Evolutionary conservation across 106 monocot genomes (phyloP).

Genomic region (Posidonia australis): DNA sequence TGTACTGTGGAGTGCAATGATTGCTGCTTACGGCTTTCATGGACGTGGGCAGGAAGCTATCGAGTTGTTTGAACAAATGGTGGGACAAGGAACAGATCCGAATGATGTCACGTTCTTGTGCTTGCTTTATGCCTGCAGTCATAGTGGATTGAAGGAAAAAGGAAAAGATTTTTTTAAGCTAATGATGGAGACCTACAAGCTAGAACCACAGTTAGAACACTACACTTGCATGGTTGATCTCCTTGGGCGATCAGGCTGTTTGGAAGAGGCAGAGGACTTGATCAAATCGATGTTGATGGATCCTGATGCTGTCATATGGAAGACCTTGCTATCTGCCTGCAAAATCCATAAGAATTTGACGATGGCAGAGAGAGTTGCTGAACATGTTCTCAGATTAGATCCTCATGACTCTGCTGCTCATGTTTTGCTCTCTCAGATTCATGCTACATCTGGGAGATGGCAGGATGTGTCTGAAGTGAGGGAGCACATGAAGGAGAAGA

Average conservation of each 20-base stretch:
- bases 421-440: constrained; percentile 53
- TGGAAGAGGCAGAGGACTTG: constrained; percentile 51
- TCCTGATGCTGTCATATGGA: constrained; percentile 67
- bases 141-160: constrained; percentile 56
- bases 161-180: constrained; percentile 41
- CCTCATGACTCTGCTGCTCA: constrained; percentile 60
- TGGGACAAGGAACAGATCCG: constrained; percentile 31
- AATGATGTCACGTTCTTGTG: constrained; percentile 68
- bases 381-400: constrained; percentile 37
- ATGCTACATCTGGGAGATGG: constrained; percentile 48
- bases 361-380: constrained; percentile 55
- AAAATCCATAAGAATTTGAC: constrained; percentile 42
- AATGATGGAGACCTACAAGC: constrained; percentile 29
- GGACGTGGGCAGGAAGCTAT: constrained; percentile 50
- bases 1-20: constrained; percentile 57
- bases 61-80: constrained; percentile 48
- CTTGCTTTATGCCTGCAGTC: constrained; percentile 63
- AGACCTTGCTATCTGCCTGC: constrained; percentile 59
- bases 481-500: constrained; percentile 43
- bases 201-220: constrained; percentile 50
- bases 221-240: constrained; percentile 83
- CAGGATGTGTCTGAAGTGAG: constrained; percentile 39
- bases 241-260: constrained; percentile 42
- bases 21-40: constrained; percentile 68
- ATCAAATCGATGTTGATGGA: constrained; percentile 45